Evolutionary conservation across 305 asterid genomes (phyloP).

Genomic region (Stenogyne calaminthoides): DNA sequence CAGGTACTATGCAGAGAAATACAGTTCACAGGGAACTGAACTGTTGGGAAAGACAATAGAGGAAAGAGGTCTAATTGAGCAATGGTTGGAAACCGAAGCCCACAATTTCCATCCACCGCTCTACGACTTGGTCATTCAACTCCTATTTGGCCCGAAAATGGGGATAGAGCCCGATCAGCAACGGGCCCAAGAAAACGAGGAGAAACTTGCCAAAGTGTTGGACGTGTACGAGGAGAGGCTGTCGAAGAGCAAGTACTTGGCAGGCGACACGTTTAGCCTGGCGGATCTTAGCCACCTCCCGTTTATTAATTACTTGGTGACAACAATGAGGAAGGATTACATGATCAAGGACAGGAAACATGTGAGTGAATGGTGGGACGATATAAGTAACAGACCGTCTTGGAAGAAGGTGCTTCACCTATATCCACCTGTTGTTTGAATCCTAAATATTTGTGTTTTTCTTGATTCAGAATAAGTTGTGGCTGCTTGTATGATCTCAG

Average conservation of each 20-base stretch:
- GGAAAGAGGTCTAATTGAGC: constrained; percentile 47
- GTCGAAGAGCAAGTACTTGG: constrained; percentile 43
- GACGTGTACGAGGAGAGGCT: constrained; percentile 55
- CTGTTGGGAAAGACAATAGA: constrained; percentile 42
- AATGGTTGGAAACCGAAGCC: constrained; percentile 58
- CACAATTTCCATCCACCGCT: constrained; percentile 50
- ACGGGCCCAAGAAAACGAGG: constrained; percentile 37
- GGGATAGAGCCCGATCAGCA: constrained; percentile 31
- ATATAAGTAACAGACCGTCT: constrained; percentile 45
- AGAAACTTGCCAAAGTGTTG: constrained; percentile 42
- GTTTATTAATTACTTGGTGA: constrained; percentile 35
- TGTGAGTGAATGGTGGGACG: constrained; percentile 60
- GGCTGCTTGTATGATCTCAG: too few species aligned
- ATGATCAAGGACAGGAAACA: constrained; percentile 45
- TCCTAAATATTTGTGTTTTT: too few species aligned
- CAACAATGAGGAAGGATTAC: constrained; percentile 31
- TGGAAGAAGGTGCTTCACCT: constrained; percentile 45
- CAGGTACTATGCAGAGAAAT: constrained; percentile 51
- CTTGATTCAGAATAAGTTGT: too few species aligned
- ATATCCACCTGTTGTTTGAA: constrained; percentile 30
- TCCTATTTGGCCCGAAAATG: constrained; percentile 32
- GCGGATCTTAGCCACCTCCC: constrained; percentile 58
- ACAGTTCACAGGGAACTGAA: constrained; percentile 46
- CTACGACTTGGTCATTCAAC: constrained; percentile 33
- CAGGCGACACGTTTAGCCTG: constrained; percentile 51